Percentiles rank a stretch among this genome's conserved stretches.
Conservation (phyloP, 106 monocot genomes). For the Platanthera guangdongensis region DNA sequence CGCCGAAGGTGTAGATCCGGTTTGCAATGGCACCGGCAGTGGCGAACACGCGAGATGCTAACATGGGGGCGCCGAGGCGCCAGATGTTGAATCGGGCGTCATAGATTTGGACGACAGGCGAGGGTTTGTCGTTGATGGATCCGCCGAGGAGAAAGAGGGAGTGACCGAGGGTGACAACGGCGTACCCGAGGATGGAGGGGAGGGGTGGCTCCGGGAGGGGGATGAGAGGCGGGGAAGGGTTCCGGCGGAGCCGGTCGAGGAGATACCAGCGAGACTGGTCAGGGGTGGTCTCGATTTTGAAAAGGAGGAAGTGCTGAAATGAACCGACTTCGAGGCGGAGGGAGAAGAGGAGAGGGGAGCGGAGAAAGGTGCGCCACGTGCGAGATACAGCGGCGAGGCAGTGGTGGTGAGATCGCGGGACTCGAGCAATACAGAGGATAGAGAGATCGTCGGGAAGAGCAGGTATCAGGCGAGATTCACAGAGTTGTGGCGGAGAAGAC, state of each 20-base stretch:
- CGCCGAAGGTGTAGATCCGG: conserved; percentile 51
- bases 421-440: conserved; percentile 43
- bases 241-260: conserved; percentile 18
- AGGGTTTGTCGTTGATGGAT: conserved; percentile 30
- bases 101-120: conserved; percentile 39
- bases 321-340: conserved; percentile 20
- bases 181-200: conserved; percentile 22
- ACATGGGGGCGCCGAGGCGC: conserved; percentile 55
- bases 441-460: conserved; percentile 71
- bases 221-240: conserved; percentile 9
- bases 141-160: conserved; percentile 57
- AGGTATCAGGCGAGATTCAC: conserved; percentile 34
- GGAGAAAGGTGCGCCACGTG: conserved; percentile 42
- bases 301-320: conserved; percentile 20
- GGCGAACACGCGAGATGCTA: conserved; percentile 45
- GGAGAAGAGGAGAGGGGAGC: conserved; percentile 30
- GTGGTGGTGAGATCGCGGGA: conserved; percentile 40
- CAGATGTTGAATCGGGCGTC: conserved; percentile 34
- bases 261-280: conserved; percentile 25
- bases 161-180: conserved; percentile 18
- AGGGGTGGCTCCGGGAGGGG: conserved; percentile 23
- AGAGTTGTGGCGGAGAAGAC: background rate
- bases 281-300: conserved; percentile 26
- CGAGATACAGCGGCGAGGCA: conserved; percentile 53
- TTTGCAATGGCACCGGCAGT: conserved; percentile 35